Evolutionary conservation across 2,329 filamentous ascomycete species (phyloP).

Genomic region (Hypomyces rosellus): DNA sequence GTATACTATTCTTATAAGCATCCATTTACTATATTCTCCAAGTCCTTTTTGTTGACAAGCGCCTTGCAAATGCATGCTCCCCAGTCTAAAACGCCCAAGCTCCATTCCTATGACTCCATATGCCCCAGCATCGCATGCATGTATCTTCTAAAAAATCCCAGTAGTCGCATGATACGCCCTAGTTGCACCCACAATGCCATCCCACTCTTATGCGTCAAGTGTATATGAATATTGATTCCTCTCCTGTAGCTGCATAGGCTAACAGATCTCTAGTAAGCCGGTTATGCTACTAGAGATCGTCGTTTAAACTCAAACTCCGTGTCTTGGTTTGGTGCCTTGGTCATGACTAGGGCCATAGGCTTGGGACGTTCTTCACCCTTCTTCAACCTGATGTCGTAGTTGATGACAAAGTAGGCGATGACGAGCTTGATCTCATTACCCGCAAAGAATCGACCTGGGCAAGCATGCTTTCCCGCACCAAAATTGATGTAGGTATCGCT

Average conservation of each 20-base stretch:
- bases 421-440: constrained; percentile 40
- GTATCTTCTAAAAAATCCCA: too few species aligned
- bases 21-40: too few species aligned
- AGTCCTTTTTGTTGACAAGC: too few species aligned
- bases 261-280: background rate
- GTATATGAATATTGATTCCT: background rate
- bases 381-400: constrained; percentile 36
- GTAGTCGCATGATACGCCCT: too few species aligned
- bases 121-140: too few species aligned
- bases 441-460: constrained; percentile 44
- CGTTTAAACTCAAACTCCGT: constrained; percentile 34
- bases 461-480: constrained; percentile 42
- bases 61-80: too few species aligned
- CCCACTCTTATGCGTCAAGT: too few species aligned
- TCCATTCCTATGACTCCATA: too few species aligned
- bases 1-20: too few species aligned
- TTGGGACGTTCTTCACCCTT: constrained; percentile 32
- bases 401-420: constrained; percentile 34
- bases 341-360: constrained; percentile 33
- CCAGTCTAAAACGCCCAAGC: too few species aligned
- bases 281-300: constrained; percentile 21
- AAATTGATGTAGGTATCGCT: constrained; percentile 39
- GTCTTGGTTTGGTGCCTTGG: constrained; percentile 35
- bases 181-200: too few species aligned
- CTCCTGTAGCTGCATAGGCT: background rate